Percentiles rank a stretch among this genome's conserved stretches.
These are phyloP conservation scores for Pseudocercospora eumusae DNA, from an alignment of 2,329 filamentous ascomycete genomes.

Conservation along the genomic window DNA sequence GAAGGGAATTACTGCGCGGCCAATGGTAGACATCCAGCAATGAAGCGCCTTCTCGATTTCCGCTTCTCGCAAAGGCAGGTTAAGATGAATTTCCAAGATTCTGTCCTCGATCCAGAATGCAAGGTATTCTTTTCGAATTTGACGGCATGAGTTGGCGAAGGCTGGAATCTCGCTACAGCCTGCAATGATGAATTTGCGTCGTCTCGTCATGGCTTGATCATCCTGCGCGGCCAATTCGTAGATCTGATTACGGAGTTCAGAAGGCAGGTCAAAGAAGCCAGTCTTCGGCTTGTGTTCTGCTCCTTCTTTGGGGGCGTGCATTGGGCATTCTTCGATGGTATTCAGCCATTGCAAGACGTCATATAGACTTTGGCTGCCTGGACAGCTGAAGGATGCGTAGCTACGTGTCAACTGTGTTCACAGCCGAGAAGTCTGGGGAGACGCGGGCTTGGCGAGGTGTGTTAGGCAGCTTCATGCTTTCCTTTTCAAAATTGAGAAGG, in stretches of 20 bases:
- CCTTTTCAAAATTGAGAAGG: too few species aligned
- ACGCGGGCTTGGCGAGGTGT: too few species aligned
- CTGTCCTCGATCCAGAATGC: background rate
- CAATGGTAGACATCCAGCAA: background rate
- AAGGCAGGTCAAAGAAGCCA: slow-evolving; percentile 16
- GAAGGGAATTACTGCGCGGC: background rate
- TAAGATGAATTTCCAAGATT: slow-evolving; percentile 1
- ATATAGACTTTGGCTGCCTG: background rate
- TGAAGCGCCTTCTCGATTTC: background rate
- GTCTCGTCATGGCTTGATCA: background rate
- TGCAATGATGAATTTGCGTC: background rate
- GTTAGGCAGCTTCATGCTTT: too few species aligned
- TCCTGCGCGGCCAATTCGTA: slow-evolving; percentile 7
- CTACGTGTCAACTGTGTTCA: background rate
- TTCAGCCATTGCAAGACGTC: background rate
- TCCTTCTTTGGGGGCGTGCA: background rate
- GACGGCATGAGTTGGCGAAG: background rate
- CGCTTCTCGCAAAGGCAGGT: background rate
- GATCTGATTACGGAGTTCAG: slow-evolving; percentile 24
- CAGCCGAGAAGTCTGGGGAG: too few species aligned
- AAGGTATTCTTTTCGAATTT: background rate
- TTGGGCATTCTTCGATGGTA: background rate
- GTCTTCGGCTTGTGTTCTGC: background rate
- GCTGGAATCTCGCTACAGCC: background rate
- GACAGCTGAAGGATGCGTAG: background rate